These are phyloP conservation scores for Flaveria floridana DNA, from an alignment of 140 eudicot genomes.

Conservation along the genomic window DNA sequence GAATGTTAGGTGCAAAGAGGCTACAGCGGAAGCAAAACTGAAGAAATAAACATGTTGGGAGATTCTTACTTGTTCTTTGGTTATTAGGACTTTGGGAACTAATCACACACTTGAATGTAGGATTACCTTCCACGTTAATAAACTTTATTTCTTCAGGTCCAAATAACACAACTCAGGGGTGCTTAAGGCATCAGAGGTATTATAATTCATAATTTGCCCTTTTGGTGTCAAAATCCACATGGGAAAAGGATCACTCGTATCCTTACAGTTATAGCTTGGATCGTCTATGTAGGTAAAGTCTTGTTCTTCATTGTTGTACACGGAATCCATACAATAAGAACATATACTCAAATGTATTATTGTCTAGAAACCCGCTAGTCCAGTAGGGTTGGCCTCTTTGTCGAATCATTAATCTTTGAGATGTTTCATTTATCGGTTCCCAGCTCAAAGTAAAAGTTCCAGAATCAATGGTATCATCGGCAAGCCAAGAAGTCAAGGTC, in stretches of 20 bases:
- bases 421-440: constrained; percentile 33
- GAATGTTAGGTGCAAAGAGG: constrained; percentile 8
- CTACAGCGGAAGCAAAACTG: background rate
- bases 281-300: constrained; percentile 24
- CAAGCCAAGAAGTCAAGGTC: constrained; percentile 44
- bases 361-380: constrained; percentile 40
- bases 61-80: constrained; percentile 34
- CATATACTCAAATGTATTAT: constrained; percentile 20
- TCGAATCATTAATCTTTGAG: constrained; percentile 33
- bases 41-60: background rate
- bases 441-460: constrained; percentile 49
- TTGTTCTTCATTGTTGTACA: constrained; percentile 21
- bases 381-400: constrained; percentile 39
- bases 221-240: constrained; percentile 42
- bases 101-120: constrained; percentile 32
- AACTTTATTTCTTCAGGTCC: constrained; percentile 37
- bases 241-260: constrained; percentile 20
- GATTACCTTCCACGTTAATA: constrained; percentile 26
- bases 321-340: constrained; percentile 12
- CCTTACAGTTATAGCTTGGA: constrained; percentile 8
- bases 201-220: constrained; percentile 35
- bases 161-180: constrained; percentile 30
- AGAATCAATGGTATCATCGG: constrained; percentile 13
- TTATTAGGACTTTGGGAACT: constrained; percentile 15
- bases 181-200: background rate